Base-by-base conservation (phyloP, 805 yeast species). In the Priceomyces medius region DNA sequence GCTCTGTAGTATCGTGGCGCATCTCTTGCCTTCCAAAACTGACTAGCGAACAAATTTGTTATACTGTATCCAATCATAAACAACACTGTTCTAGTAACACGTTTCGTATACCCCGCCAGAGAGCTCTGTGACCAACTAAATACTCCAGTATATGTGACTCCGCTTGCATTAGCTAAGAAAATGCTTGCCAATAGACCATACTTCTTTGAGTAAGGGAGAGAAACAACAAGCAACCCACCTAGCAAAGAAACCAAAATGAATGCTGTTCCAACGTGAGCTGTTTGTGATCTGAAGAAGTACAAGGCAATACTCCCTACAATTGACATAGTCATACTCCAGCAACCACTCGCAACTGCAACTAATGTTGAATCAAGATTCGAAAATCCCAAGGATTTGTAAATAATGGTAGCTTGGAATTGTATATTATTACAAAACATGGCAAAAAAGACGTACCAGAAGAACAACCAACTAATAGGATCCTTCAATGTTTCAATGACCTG, bases 21-120 rank as follows among this genome's bases (percentile, higher is more conserved):
- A 47, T 72, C 73, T n/a, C 50, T 55, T 7, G 51, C 59, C 52
- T 67, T 64, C 81, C 82, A 79, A 26, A 79, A 51, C 53, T 78
- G 83, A 3, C 83, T 82, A 3, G 80, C 72, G 20, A 78, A 71
- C 26, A 79, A 66, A 48, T 79, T 79, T 7, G 78, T 64, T 37
- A 77, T 46, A 43, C 76, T 63, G 43, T 73, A 78, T 14, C 66
- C 66, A n/a, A 67, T 57, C 74, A 74, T 65, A 20, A 64, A 58
- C 46, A 71, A 48, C 20, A 68, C 74, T 45, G 66, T 74, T 58
- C 79, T 71, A 1, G 73, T 66, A 7, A 75, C 42, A 45, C 67
- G 69, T 55, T 79, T 79, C 8, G 83, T 76, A 48, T 75, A 66
- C 40, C 80, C 80, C 7, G 80, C 66, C 39, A 69, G 61, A 31